These are phyloP conservation scores for Cladochytrium tenue DNA, from an alignment of 371 early-diverging fungal species.

Conservation along the genomic window DNA sequence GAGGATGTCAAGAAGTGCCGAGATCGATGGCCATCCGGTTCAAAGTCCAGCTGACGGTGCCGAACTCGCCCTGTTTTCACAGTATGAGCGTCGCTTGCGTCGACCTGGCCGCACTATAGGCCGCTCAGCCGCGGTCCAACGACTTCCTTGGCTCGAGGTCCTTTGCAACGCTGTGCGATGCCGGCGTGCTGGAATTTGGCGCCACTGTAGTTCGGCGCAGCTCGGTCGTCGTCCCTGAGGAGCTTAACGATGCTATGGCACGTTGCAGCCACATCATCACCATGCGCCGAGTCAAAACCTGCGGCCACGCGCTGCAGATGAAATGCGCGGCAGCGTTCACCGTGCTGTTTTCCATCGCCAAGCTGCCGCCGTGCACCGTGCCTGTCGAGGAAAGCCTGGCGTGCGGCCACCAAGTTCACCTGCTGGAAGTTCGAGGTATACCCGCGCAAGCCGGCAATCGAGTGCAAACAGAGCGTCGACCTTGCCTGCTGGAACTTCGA, in stretches of 20 bases:
- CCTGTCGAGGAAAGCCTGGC: background rate
- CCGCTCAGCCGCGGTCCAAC: conserved; percentile 6
- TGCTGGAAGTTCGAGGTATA: background rate
- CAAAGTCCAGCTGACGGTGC: too few relatives aligned
- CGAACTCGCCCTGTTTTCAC: too few relatives aligned
- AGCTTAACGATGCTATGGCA: background rate
- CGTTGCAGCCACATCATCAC: conserved; percentile 2
- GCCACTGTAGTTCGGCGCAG: background rate
- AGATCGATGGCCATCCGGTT: too few relatives aligned
- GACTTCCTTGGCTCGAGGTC: background rate
- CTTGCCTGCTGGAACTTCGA: conserved; percentile 20
- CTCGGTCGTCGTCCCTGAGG: background rate
- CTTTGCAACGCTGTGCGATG: background rate
- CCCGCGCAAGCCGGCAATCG: background rate
- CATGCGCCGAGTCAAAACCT: conserved; percentile 1
- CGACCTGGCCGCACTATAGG: conserved; percentile 18
- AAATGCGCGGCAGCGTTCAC: conserved; percentile 18
- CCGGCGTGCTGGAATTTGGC: background rate
- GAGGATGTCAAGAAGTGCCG: too few relatives aligned
- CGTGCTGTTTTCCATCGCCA: background rate
- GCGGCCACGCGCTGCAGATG: conserved; percentile 9
- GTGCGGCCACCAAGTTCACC: conserved; percentile 23
- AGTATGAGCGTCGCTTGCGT: too few relatives aligned
- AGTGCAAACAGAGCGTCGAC: conserved; percentile 5
- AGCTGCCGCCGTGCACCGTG: conserved; percentile 10